phyloP scores from a whole-genome alignment of 2,329 filamentous ascomycete species.

The Metarhizium robertsii region DNA sequence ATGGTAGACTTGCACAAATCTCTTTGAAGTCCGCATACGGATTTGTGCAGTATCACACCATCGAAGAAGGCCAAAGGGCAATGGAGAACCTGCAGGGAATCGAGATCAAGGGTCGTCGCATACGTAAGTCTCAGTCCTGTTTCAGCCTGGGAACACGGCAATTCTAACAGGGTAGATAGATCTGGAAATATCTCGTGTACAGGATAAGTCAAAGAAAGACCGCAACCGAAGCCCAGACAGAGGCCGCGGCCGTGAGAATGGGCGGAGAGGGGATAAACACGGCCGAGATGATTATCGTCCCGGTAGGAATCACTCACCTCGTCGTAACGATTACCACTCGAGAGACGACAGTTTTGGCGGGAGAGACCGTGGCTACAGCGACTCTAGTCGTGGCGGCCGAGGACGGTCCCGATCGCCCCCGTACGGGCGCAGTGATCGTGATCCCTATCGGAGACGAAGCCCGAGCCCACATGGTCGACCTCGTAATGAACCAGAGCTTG shows the following conservation, averaged over 20 bases:
- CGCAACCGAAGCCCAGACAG: constrained; percentile 52
- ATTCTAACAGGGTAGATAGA: constrained; percentile 38
- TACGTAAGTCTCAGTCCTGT: constrained; percentile 55
- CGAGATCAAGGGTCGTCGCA: constrained; percentile 79
- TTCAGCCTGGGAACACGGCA: constrained; percentile 16
- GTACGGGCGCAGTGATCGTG: constrained; percentile 32
- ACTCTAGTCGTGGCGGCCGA: constrained; percentile 34
- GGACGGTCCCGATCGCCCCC: constrained; percentile 62
- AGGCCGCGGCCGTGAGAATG: constrained; percentile 36
- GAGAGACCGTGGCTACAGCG: constrained; percentile 33
- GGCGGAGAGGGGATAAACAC: constrained; percentile 34
- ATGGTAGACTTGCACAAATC: constrained; percentile 84
- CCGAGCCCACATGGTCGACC: constrained; percentile 52
- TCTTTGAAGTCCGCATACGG: constrained; percentile 95
- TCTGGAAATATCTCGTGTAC: constrained; percentile 80
- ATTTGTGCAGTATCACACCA: constrained; percentile 86
- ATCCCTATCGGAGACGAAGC: constrained; percentile 57
- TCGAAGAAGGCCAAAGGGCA: constrained; percentile 63
- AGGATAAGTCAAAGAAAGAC: constrained; percentile 63
- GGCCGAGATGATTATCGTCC: constrained; percentile 57
- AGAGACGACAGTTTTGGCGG: constrained; percentile 51
- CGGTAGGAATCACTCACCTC: constrained; percentile 50
- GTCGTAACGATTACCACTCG: constrained; percentile 42
- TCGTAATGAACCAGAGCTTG: constrained; percentile 47
- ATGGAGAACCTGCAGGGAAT: constrained; percentile 71